Evolutionary conservation across 148 eudicot genomes (phyloP).

Genomic region (Nepenthes mirabilis): DNA sequence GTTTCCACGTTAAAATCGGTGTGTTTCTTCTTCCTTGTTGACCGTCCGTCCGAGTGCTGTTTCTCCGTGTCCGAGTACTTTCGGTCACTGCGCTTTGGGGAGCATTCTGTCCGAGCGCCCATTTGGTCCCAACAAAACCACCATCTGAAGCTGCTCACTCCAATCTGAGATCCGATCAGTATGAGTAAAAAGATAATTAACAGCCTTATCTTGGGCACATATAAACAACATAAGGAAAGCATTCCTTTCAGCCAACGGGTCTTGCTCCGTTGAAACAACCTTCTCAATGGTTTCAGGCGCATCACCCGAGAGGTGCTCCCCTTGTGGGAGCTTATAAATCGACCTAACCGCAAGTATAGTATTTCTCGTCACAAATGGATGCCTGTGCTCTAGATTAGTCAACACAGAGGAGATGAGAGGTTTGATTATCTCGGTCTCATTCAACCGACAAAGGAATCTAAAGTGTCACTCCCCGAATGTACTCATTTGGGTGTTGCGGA

Average conservation of each 20-base stretch:
- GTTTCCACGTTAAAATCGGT: too few species aligned
- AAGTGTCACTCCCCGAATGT: constrained; percentile 68
- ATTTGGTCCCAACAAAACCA: too few species aligned
- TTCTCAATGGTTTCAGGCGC: constrained; percentile 74
- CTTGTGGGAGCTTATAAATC: constrained; percentile 79
- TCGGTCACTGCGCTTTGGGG: too few species aligned
- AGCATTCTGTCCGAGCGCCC: too few species aligned
- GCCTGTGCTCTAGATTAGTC: constrained; percentile 55
- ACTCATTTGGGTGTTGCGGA: constrained; percentile 72
- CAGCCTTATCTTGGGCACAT: constrained; percentile 82
- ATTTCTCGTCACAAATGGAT: constrained; percentile 67
- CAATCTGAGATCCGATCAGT: constrained; percentile 66
- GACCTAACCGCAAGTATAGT: constrained; percentile 60
- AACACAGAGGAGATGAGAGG: constrained; percentile 61
- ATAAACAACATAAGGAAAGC: constrained; percentile 85
- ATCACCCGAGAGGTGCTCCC: constrained; percentile 56
- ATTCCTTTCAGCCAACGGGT: constrained; percentile 76
- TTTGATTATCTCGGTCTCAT: constrained; percentile 62
- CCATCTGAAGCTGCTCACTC: constrained; percentile 87
- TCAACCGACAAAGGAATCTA: constrained; percentile 61
- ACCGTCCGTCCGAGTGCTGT: too few species aligned
- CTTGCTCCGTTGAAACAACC: constrained; percentile 54
- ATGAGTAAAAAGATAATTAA: constrained; percentile 62
- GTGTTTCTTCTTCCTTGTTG: too few species aligned
- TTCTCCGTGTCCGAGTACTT: too few species aligned